Evolutionary conservation across 192 early-diverging fungal species (phyloP).

Genomic region (Podila horticola): DNA sequence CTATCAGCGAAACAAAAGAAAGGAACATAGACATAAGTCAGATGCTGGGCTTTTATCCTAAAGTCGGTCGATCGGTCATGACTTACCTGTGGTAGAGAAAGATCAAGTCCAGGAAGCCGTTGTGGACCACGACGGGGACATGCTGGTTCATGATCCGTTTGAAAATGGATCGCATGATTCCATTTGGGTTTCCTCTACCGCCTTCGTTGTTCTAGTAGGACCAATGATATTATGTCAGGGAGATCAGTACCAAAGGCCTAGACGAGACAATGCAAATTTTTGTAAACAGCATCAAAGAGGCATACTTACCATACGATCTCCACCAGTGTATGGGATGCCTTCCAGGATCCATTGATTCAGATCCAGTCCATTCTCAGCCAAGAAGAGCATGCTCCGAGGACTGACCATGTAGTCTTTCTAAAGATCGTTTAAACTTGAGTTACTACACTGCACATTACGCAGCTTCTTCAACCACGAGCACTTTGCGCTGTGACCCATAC

Average conservation of each 20-base stretch:
- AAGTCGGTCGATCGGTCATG: neutral
- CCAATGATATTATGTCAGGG: neutral
- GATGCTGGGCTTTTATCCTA: neutral
- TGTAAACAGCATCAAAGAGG: neutral
- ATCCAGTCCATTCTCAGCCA: constrained; percentile 89
- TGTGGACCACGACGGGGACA: constrained; percentile 89
- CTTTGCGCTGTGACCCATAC: neutral
- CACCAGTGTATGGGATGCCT: constrained; percentile 84
- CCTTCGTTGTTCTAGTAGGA: constrained; percentile 50
- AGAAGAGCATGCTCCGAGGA: constrained; percentile 78
- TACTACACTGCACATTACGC: neutral
- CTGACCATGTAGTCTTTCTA: constrained; percentile 74
- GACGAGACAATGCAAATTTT: neutral
- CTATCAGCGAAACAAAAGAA: constrained; percentile 19
- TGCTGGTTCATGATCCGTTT: constrained; percentile 56
- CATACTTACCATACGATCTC: constrained; percentile 51
- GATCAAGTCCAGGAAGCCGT: constrained; percentile 93
- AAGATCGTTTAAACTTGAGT: neutral
- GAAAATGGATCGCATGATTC: constrained; percentile 67
- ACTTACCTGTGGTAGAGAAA: constrained; percentile 83
- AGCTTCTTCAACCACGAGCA: neutral
- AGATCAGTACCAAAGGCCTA: neutral
- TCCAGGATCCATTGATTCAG: constrained; percentile 78
- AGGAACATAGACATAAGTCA: neutral
- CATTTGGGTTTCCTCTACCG: constrained; percentile 43